Base-by-base conservation (phyloP, 129 eudicot genomes). In the Rutidosis leptorrhynchoides region DNA sequence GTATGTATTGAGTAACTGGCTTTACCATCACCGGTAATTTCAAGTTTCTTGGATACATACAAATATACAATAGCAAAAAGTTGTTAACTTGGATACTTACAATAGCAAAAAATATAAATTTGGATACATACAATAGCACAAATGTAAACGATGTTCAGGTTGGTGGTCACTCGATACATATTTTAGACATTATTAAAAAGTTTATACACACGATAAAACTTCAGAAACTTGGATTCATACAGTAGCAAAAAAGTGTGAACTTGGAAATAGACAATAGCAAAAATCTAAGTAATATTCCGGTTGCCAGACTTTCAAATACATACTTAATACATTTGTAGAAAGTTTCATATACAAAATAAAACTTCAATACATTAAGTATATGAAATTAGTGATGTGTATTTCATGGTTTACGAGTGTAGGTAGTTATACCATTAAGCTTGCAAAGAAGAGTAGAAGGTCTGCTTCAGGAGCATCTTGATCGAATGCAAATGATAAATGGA, bases 401-500 rank as follows among this genome's bases (percentile, higher is more conserved):
- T 63, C 72, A 64, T 65, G 66, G 68, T 58, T 33, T 29, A 46
- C 53, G 65, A 26, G 70, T 65, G 76, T 76, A 94, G 99, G 97
- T 94, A 43, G 95, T 85, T 29, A 80, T 94, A 65, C 97, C 99
- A 45, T 77, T 94, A 71, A 81, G 99, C 74, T 75, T 94, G 84
- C 99, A 89, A 68, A 94, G 99, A 79, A 86, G 96, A 79, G 95
- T 94, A 58, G 97, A 94, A 69, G 85, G 97, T 76, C 67, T 94
- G 32, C 95, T 94, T 32, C 97, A 89, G 76, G 99, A 94, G 80
- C 90, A 94, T 71, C 79, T 94, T 69, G 99, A 94, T 69, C 86
- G 86, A 74, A 78, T 77, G 80, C 81, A 79, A 57, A 42, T 82
- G 45, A 73, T 54, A 26, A 74, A 84, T 43, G 77, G 64, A 67